A percentile compares a stretch with the other conserved stretches of the same genome.
These are phyloP conservation scores for Prunus campanulata DNA, from an alignment of 306 rosid genomes.

Conservation along the genomic window DNA sequence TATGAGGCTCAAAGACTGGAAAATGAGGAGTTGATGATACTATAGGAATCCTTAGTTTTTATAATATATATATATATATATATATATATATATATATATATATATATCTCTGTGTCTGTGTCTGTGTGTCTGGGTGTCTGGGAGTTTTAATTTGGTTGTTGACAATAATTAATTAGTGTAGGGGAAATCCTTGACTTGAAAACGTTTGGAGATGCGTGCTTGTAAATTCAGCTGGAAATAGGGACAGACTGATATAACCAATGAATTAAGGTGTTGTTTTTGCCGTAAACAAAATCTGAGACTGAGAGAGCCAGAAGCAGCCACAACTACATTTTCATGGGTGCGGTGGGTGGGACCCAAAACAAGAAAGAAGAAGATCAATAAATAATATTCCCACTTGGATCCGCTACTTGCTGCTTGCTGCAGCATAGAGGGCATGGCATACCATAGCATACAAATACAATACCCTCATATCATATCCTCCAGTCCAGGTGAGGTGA, in stretches of 20 bases:
- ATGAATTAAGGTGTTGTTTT: background rate
- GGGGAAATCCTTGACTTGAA: background rate
- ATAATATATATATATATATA: no score
- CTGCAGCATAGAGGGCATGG: no score
- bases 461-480: no score
- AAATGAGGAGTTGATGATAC: no score
- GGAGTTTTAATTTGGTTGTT: background rate
- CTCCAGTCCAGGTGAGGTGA: background rate
- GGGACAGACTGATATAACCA: background rate
- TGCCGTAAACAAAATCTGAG: slow-evolving; percentile 5
- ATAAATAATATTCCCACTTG: background rate
- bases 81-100: no score
- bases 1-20: no score
- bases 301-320: background rate
- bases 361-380: background rate
- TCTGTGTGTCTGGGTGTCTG: background rate
- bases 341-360: background rate
- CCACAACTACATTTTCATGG: background rate
- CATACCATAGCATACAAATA: no score
- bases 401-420: background rate
- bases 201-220: background rate
- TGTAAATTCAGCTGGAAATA: background rate
- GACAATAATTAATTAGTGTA: background rate
- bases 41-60: background rate
- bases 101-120: background rate